phyloP scores from a whole-genome alignment of 805 yeast species.

The Schwanniomyces yamadae region DNA sequence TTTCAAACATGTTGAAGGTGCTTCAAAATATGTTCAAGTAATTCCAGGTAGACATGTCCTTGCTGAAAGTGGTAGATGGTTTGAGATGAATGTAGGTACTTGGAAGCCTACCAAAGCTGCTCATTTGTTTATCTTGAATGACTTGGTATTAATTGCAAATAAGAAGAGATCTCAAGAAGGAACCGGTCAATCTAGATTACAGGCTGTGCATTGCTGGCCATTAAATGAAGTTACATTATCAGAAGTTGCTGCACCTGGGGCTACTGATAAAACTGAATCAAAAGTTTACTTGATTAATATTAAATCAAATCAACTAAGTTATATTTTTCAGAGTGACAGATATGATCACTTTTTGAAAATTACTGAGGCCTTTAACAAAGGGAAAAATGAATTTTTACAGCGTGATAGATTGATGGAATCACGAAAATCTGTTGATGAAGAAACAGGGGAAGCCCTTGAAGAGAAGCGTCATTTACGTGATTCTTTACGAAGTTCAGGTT shows the following conservation, averaged over 20 bases:
- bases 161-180: slow-evolving; percentile 39
- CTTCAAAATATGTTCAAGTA: slow-evolving; percentile 73
- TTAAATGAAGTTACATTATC: slow-evolving; percentile 55
- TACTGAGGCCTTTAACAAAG: slow-evolving; percentile 55
- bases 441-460: slow-evolving; percentile 22
- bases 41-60: slow-evolving; percentile 78
- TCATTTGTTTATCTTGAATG: slow-evolving; percentile 76
- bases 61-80: slow-evolving; percentile 81
- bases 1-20: slow-evolving; percentile 87
- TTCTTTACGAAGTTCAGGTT: slow-evolving; percentile 50
- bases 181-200: slow-evolving; percentile 40
- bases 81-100: slow-evolving; percentile 80
- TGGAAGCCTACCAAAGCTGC: slow-evolving; percentile 76
- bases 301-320: slow-evolving; percentile 47
- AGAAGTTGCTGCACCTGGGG: slow-evolving; percentile 33
- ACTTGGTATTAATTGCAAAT: slow-evolving; percentile 71
- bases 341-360: slow-evolving; percentile 56
- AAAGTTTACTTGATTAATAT: slow-evolving; percentile 45
- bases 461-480: slow-evolving; percentile 40
- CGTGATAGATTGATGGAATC: slow-evolving; percentile 27
- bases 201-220: slow-evolving; percentile 80
- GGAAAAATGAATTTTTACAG: slow-evolving; percentile 50
- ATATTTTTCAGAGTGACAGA: slow-evolving; percentile 61
- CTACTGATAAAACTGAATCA: slow-evolving; percentile 9
- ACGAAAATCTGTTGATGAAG: slow-evolving; percentile 4